A percentile compares a stretch with the other conserved stretches of the same genome.
These are phyloP conservation scores for Aphanomyces astaci DNA, from an alignment of 352 stramenopile species.

Conservation along the genomic window DNA sequence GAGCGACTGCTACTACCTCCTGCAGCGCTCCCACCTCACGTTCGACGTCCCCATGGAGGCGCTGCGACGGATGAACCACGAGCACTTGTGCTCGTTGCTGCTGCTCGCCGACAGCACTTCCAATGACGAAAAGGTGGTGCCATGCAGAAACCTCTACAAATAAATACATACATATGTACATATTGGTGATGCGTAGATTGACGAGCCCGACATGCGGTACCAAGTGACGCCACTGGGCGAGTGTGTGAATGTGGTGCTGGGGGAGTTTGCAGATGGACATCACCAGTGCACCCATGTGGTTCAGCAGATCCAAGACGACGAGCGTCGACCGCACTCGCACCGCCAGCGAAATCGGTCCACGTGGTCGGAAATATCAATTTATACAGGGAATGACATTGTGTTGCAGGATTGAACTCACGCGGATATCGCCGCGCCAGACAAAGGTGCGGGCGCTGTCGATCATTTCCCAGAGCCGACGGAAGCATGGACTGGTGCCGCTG, in stretches of 20 bases:
- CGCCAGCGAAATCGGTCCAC: constrained; percentile 9
- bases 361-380: neutral
- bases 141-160: no score
- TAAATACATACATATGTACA: no score
- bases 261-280: neutral
- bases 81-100: neutral
- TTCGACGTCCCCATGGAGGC: neutral
- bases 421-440: neutral
- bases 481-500: neutral
- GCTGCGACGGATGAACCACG: neutral
- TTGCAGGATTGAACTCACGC: neutral
- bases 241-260: neutral
- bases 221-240: neutral
- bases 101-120: neutral
- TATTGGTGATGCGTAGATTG: neutral
- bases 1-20: constrained; percentile 7
- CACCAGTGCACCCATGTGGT: constrained; percentile 6
- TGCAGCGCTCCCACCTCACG: neutral
- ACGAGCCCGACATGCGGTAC: neutral
- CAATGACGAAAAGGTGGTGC: neutral
- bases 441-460: neutral
- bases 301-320: constrained; percentile 8
- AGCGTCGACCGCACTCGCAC: neutral
- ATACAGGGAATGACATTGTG: neutral
- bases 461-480: constrained; percentile 1